Evolutionary conservation across 768 basidiomycete genomes (phyloP), one percentile per base, ranked within the genome.

Genomic region (Lyophyllum atratum): DNA sequence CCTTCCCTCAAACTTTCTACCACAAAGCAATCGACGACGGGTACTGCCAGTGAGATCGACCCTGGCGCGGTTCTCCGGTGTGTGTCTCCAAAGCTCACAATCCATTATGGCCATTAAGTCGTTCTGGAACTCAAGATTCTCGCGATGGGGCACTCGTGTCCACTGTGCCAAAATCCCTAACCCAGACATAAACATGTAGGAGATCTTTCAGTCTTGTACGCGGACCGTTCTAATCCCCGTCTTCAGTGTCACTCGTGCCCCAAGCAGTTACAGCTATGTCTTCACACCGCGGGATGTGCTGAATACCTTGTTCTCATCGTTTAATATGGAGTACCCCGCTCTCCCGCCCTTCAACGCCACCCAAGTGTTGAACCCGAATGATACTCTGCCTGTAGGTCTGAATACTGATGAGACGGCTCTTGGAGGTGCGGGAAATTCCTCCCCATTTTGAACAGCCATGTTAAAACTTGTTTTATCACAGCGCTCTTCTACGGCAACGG

Each of bases 141-240:
- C 76, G 15, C 64, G 71, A 54, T 78, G 77, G 77, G 77, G 77
- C 0, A 68, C 75, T 19, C 66, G 76, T 19, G 74, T 72, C 4
- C 70, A 68, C 33, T 79, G 77, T 57, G 54, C 60, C 15, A 72
- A 70, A 39, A 61, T 76, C 15, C 65, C 74, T 7, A 62, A 73
- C 40, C 58, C 64, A 1, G 37, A 61, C 4, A 54, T 54, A 4
- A 72, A 74, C 42, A 65, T 76, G 76, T 76, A 55, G 31, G 72
- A 60, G 22, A 33, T 31, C 11, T 12, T n/a, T 42, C n/a, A 10
- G 19, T 28, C 19, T 26, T 15, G 12, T 14, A 40, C 28, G 9
- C 33, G 8, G 51, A 7, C 15, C 1, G 12, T 7, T 14, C 8
- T 51, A 4, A 26, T 1, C 6, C 19, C 52, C n/a, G n/a, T 6